Evolutionary conservation across 1,284 basidiomycete species (phyloP).

Genomic region (Hypsizygus ulmarius): DNA sequence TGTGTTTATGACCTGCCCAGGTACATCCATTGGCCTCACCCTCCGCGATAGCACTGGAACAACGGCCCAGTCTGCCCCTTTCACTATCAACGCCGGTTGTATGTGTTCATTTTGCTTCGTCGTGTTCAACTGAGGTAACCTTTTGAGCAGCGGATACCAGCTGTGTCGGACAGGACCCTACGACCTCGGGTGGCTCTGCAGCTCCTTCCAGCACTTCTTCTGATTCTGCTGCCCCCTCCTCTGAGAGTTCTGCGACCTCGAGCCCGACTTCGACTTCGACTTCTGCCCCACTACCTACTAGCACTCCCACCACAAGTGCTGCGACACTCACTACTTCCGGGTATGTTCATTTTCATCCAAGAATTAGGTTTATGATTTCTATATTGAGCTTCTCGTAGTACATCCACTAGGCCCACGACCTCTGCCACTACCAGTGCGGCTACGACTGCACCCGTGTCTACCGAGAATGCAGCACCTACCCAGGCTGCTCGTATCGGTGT

Average conservation of each 20-base stretch:
- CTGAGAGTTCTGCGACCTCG: constrained; percentile 7
- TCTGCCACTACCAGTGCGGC: constrained; percentile 15
- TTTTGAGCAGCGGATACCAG: constrained; percentile 28
- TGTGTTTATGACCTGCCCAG: not conserved
- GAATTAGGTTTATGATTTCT: no score
- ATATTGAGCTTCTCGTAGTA: no score
- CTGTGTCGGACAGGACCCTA: constrained; percentile 31
- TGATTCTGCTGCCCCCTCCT: constrained; percentile 1
- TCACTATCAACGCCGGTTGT: constrained; percentile 50
- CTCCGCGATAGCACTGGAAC: constrained; percentile 53
- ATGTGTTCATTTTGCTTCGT: constrained; percentile 24
- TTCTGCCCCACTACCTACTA: no score
- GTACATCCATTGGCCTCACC: constrained; percentile 46
- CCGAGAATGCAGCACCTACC: constrained; percentile 30
- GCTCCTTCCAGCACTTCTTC: not conserved
- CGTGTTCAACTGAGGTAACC: not conserved
- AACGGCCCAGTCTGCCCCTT: constrained; percentile 44
- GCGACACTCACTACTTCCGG: no score
- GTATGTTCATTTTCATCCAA: constrained; percentile 10
- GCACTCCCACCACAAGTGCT: no score
- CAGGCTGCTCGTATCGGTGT: constrained; percentile 36
- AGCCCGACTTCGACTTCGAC: no score
- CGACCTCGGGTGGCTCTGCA: constrained; percentile 11
- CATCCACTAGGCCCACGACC: constrained; percentile 17
- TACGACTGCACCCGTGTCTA: constrained; percentile 17